Percentiles rank a stretch among this genome's conserved stretches.
Evolutionary conservation across 768 basidiomycete species (phyloP).

Genomic region (Boletus barrowsii): DNA sequence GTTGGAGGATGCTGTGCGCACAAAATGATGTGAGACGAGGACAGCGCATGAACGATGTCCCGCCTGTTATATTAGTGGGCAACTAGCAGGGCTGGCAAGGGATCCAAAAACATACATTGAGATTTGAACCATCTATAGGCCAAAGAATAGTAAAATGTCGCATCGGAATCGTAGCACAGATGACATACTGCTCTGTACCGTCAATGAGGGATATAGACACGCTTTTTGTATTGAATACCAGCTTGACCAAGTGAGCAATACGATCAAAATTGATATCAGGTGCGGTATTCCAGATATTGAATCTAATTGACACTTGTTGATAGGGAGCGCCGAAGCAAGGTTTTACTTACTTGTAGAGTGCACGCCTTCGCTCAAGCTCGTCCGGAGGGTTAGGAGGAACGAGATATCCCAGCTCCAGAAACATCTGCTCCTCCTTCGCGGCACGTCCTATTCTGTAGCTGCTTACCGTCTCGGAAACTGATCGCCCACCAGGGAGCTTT

Average conservation of each 20-base stretch:
- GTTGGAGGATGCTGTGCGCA: slow-evolving; percentile 78
- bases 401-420: slow-evolving; percentile 62
- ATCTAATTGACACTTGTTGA: slow-evolving; percentile 43
- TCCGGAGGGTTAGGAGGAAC: slow-evolving; percentile 82
- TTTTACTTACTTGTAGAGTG: slow-evolving; percentile 70
- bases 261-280: slow-evolving; percentile 90
- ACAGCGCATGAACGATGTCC: slow-evolving; percentile 42
- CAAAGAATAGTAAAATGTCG: slow-evolving; percentile 6
- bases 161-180: slow-evolving; percentile 2
- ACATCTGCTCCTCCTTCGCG: slow-evolving; percentile 68
- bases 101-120: slow-evolving; percentile 55
- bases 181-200: slow-evolving; percentile 71
- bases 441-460: slow-evolving; percentile 43
- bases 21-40: slow-evolving; percentile 71
- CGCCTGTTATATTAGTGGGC: slow-evolving; percentile 34
- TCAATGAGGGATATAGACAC: slow-evolving; percentile 85
- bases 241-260: slow-evolving; percentile 87
- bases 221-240: slow-evolving; percentile 88
- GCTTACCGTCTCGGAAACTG: slow-evolving; percentile 33
- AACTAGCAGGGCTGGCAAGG: neutral
- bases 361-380: slow-evolving; percentile 77
- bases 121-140: slow-evolving; percentile 79
- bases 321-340: neutral
- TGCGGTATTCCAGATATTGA: slow-evolving; percentile 86
- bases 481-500: slow-evolving; percentile 31